Base-by-base conservation (phyloP, 345 rosid species). In the Pugionium dolabratum region DNA sequence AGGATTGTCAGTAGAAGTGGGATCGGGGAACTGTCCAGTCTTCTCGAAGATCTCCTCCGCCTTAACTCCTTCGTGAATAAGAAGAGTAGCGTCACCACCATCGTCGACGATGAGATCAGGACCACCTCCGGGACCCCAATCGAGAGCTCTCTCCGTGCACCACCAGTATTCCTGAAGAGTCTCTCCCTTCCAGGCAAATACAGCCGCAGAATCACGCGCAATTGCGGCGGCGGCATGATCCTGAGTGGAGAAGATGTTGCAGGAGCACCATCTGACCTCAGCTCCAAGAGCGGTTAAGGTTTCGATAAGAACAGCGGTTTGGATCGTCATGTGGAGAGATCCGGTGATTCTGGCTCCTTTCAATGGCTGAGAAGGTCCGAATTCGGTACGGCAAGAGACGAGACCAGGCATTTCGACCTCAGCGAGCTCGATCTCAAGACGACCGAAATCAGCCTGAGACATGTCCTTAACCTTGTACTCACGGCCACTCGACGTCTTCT, bases 161-260 rank as follows among this genome's bases (percentile, higher is more conserved):
- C 98, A 89, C 98, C 98, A 91, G 69, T 91, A 91, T 67, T 89
- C 98, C 79, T 87, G 89, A 40, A 91, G 84, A 33, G 98, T 18
- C 18, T 18, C 18, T 18, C 18, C 18, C 18, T 18, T 18, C 18
- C 18, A 18, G 18, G 18, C 18, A 62, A 91, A 91, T 0, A 89
- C 96, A 2, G 96, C 77, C 2, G 96, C 95, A 45, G 96, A 89
- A 50, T 91, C 96, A n/a, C 95, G 90, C 3, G 98, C 98, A 25
- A 80, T 86, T n/a, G 89, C 95, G 4, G 83, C 18, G 18, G 18
- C 18, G 18, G 18, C 18, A 18, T 18, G 18, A 18, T 18, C 18
- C 18, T 18, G 18, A 18, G 18, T 18, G 18, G 18, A 18, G 18
- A 18, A 18, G 18, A 18, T 18, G 18, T 18, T 18, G 18, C 96